Conservation (phyloP, 352 stramenopile genomes). For the Pythium phragmiticola region DNA sequence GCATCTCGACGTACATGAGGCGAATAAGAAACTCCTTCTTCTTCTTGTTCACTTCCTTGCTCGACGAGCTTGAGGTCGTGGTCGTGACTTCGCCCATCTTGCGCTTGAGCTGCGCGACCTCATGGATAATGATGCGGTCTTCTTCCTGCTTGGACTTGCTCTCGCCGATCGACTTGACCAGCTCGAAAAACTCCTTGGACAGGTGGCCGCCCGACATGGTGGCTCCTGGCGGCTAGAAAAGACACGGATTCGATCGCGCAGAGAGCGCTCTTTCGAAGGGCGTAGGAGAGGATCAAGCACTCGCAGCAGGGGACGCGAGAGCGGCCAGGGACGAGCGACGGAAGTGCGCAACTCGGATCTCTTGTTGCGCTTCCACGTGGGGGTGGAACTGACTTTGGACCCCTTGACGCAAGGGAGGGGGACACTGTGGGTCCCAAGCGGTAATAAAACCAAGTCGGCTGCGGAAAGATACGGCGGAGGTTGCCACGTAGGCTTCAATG, state of each 20-base stretch:
- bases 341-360: background rate
- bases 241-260: conserved; percentile 4
- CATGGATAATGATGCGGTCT: conserved; percentile 98
- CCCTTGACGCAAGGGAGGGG: conserved; percentile 9
- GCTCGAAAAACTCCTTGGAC: conserved; percentile 99
- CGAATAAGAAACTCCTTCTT: conserved; percentile 99
- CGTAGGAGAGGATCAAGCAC: background rate
- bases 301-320: background rate
- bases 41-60: conserved; percentile 91
- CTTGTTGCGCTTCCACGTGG: conserved; percentile 21
- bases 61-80: conserved; percentile 67
- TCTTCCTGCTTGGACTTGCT: conserved; percentile 99
- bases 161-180: conserved; percentile 99
- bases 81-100: conserved; percentile 90
- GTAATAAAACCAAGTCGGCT: conserved; percentile 21
- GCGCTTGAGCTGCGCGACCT: conserved; percentile 95
- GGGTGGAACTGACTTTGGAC: conserved; percentile 26
- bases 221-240: no score
- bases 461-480: conserved; percentile 22
- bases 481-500: conserved; percentile 26
- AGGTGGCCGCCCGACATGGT: conserved; percentile 87
- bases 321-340: conserved; percentile 1
- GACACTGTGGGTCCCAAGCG: background rate
- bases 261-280: background rate
- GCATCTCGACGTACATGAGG: conserved; percentile 99